These are phyloP conservation scores for Podaxis sp. DNA, from an alignment of 768 basidiomycete species.

Conservation along the genomic window DNA sequence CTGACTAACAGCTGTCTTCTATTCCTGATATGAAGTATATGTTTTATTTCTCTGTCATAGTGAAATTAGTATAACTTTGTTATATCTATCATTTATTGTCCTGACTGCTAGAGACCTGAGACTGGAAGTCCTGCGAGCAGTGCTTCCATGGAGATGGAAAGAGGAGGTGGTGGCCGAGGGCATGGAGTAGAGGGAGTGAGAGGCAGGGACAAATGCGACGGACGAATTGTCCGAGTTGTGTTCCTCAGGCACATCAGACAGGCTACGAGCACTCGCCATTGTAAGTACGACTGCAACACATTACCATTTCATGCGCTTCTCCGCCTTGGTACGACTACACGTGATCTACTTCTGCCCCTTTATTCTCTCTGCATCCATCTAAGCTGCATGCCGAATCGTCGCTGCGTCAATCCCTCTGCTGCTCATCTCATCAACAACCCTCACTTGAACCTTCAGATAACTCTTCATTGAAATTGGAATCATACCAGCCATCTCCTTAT, in stretches of 20 bases:
- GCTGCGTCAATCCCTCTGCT: too few relatives aligned
- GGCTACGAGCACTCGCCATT: slow-evolving; percentile 14
- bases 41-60: too few relatives aligned
- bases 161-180: background rate
- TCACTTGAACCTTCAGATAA: too few relatives aligned
- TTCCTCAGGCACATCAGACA: slow-evolving; percentile 37
- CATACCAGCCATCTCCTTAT: too few relatives aligned
- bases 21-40: too few relatives aligned
- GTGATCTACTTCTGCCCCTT: background rate
- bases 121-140: slow-evolving; percentile 2
- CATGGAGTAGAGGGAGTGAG: background rate
- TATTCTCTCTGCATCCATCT: background rate
- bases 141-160: background rate
- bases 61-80: too few relatives aligned
- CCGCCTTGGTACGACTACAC: background rate
- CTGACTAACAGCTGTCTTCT: too few relatives aligned
- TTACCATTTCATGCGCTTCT: too few relatives aligned
- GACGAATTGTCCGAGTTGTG: slow-evolving; percentile 15
- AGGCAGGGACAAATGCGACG: background rate
- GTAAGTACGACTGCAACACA: background rate
- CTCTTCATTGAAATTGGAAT: too few relatives aligned
- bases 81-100: too few relatives aligned
- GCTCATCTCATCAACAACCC: too few relatives aligned
- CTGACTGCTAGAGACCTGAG: slow-evolving; percentile 17
- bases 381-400: too few relatives aligned